Base-by-base conservation (phyloP, 2,329 filamentous ascomycete genomes). In the Talaromyces sp. region DNA sequence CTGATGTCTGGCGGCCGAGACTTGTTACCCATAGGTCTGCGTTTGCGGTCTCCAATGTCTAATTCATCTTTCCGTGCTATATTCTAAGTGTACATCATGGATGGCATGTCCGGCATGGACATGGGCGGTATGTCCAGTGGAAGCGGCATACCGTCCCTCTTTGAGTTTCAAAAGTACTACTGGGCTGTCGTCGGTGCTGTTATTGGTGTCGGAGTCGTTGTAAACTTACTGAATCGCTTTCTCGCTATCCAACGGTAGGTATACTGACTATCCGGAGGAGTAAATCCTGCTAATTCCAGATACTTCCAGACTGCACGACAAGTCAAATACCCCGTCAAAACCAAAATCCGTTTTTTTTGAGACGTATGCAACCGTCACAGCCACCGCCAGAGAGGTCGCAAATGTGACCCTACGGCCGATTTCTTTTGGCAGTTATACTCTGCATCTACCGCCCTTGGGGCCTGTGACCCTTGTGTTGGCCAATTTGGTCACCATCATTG, bases 371-470 rank as follows among this genome's bases (percentile, higher is more conserved):
- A 84, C 83, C 0, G 53, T 79, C 8, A 83, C 80, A 26, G 83
- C 84, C 3, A 70, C 83, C n/a, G 66, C 74, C 7, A 80, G 84
- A 46, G 84, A 86, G 69, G 74, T 78, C 54, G 77, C 78, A 56
- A 79, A 83, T 66, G 80, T 77, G 53, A 69, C 70, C 8, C 74
- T 79, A 3, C 63, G 66, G 5, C 75, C 75, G 8, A 41, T 77
- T n/a, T 65, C 65, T 17, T 58, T 77, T 21, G 64, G 69, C 10
- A 66, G 65, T 10, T 62, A 76, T n/a, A 70, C 64, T 5, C 38
- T 73, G 35, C 67, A 74, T 67, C 69, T 74, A 69, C 66, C 79
- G 58, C 71, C 73, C 66, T 63, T 79, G 27, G 78, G 77, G 1
- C 71, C 69, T 2, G 61, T 75, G 14, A 64, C 69, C 31, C 59